These are phyloP conservation scores for Backusella parvicylindrica DNA, from an alignment of 192 early-diverging fungal genomes.

Conservation along the genomic window DNA sequence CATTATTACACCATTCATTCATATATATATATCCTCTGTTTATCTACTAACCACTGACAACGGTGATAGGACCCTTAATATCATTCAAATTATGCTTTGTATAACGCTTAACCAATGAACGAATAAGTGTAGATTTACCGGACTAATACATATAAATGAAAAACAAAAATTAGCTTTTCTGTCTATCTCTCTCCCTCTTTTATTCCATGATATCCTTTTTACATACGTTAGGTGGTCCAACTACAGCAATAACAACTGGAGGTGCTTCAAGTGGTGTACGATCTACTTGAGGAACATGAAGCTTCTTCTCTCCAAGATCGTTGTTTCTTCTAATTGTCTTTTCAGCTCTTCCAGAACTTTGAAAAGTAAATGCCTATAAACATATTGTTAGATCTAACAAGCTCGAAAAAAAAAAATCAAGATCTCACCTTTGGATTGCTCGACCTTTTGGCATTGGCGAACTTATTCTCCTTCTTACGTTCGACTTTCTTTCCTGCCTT, in stretches of 20 bases:
- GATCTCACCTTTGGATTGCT: conserved; percentile 79
- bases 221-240: conserved; percentile 86
- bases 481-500: conserved; percentile 86
- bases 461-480: conserved; percentile 71
- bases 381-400: not conserved
- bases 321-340: conserved; percentile 76
- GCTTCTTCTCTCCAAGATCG: conserved; percentile 84
- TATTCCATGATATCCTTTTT: not conserved
- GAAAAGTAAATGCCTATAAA: conserved; percentile 67
- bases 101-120: conserved; percentile 91
- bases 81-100: conserved; percentile 91
- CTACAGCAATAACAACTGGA: conserved; percentile 92
- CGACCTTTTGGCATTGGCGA: conserved; percentile 70
- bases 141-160: conserved; percentile 42
- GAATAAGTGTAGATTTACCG: conserved; percentile 97
- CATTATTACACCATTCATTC: not conserved
- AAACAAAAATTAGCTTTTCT: not conserved
- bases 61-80: conserved; percentile 95
- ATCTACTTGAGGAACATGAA: conserved; percentile 95
- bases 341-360: conserved; percentile 71
- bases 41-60: conserved; percentile 71
- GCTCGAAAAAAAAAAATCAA: not conserved
- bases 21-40: not conserved
- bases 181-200: not conserved
- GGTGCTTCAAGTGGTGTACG: conserved; percentile 88